Percentiles rank a stretch among this genome's conserved stretches.
Conservation (phyloP, 352 stramenopile species). For the Pythium myriotylum region DNA sequence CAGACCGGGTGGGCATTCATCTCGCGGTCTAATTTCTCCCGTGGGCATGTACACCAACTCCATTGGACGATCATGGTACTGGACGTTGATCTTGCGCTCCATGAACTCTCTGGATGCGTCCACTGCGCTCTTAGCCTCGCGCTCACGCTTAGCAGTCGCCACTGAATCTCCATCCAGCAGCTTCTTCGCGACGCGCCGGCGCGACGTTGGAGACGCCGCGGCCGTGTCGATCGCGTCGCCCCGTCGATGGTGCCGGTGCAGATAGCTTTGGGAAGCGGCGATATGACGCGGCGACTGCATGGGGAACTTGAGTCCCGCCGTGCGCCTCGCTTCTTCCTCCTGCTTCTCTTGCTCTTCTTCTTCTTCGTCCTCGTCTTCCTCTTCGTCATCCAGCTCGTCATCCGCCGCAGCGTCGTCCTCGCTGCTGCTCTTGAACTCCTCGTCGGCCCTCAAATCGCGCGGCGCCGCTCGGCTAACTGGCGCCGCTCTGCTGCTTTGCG, state of each 20-base stretch:
- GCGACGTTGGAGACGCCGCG: conserved; percentile 6
- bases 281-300: conserved; percentile 32
- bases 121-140: not conserved
- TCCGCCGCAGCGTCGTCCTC: conserved; percentile 9
- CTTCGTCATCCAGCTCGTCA: conserved; percentile 21
- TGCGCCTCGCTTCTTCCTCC: conserved; percentile 37
- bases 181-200: conserved; percentile 8
- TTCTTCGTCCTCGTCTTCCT: conserved; percentile 34
- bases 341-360: conserved; percentile 27
- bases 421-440: conserved; percentile 19
- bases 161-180: not conserved
- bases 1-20: conserved; percentile 58
- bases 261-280: conserved; percentile 13
- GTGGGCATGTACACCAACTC: conserved; percentile 65
- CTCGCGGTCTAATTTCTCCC: conserved; percentile 57
- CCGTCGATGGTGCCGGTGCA: conserved; percentile 14
- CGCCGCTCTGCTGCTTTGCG: too few species aligned
- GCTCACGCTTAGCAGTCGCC: not conserved
- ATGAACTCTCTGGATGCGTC: not conserved
- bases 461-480: too few species aligned
- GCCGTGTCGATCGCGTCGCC: not conserved
- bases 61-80: conserved; percentile 38
- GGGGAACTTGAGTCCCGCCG: conserved; percentile 38
- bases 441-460: conserved; percentile 3
- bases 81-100: conserved; percentile 5